Evolutionary conservation across 805 yeast genomes (phyloP), one percentile per base, ranked within the genome.

Genomic region (Pichia deserticola): DNA sequence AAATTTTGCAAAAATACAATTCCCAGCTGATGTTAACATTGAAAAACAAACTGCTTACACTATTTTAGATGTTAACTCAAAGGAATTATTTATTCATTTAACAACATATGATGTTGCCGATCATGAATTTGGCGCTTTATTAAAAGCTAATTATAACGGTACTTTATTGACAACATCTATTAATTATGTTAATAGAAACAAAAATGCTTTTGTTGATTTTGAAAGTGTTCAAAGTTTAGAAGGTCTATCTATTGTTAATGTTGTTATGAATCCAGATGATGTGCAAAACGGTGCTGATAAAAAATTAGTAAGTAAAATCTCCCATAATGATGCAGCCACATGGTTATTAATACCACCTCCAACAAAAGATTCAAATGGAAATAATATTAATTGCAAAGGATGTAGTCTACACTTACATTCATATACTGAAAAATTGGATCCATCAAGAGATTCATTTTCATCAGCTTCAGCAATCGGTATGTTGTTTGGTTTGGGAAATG

Each of bases 401-500:
- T 92, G 97, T 58, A 82, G 95, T 0, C 75, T 92, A 58, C 85
- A 92, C 62, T 66, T 92, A 43, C 97, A 89, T 63, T 95, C 98
- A 0, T 90, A 77, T 64, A 90, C 97, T 1, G 97, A 92, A 64
- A 75, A 97, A 55, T 68, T 69, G 3, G 97, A 90, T 63, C 75
- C 77, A 49, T 34, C 54, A 1, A 77, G 96, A 58, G 97, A 92
- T 61, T 84, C 95, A 0, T 87, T 72, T 57, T 85, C 95, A 0
- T 89, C 98, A 0, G 81, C 87, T 0, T 84, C 96, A 9, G 98
- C 98, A 0, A 74, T 84, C 20, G 99, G 99, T 1, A 68, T 89
- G 68, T 68, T 92, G 76, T 72, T 93, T 56, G 97, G 86, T n/a
- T 79, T 86, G n/a, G 99, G 99, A 33, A 89, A 86, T 61, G 96